These are phyloP conservation scores for Forsythia viridissima DNA, from an alignment of 257 asterid genomes.

Conservation along the genomic window DNA sequence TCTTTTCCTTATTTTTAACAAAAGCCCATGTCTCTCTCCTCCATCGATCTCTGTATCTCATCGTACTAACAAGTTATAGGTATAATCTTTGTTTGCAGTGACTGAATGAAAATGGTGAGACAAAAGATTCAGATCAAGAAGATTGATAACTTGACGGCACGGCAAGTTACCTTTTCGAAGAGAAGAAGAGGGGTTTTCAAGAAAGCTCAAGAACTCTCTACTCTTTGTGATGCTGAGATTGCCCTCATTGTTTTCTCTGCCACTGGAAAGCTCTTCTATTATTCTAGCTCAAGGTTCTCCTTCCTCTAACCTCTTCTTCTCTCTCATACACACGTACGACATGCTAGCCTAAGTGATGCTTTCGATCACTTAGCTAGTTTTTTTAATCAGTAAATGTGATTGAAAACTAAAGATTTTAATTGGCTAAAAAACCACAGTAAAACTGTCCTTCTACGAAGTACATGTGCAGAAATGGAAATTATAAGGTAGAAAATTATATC, in stretches of 20 bases:
- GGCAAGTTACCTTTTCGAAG: conserved; percentile 83
- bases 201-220: conserved; percentile 78
- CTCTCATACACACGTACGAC: not conserved
- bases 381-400: not conserved
- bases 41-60: conserved; percentile 11
- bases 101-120: conserved; percentile 55
- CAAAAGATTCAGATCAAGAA: conserved; percentile 78
- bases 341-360: not conserved
- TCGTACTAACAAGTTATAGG: not conserved
- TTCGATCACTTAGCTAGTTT: not conserved
- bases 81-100: not conserved
- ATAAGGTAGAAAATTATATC: not conserved
- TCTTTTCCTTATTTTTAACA: conserved; percentile 14
- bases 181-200: conserved; percentile 90
- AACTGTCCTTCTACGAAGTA: not conserved
- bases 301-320: not conserved
- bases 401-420: not conserved
- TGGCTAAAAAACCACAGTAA: not conserved
- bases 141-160: conserved; percentile 71
- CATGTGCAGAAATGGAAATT: not conserved
- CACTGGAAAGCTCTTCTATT: conserved; percentile 72
- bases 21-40: not conserved
- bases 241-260: conserved; percentile 86
- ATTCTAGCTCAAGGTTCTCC: conserved; percentile 56
- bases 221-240: conserved; percentile 78